phyloP scores from a whole-genome alignment of 2,329 filamentous ascomycete genomes.

The Fusarium austroafricanum region DNA sequence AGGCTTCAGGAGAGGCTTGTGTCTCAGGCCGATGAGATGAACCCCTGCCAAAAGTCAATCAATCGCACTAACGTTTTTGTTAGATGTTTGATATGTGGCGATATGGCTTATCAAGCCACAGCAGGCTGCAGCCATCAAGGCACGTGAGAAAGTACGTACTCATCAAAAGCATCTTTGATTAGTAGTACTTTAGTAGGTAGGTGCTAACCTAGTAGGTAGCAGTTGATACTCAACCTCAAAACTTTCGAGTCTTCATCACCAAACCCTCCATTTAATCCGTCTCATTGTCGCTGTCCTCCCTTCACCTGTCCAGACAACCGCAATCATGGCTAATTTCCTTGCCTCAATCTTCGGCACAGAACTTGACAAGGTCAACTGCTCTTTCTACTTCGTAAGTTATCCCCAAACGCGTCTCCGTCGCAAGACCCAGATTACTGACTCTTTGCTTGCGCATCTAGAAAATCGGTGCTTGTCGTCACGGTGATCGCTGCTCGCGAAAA shows the following conservation, averaged over 20 bases:
- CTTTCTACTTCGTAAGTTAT: constrained; percentile 78
- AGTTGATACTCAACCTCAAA: constrained; percentile 27
- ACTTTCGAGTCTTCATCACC: constrained; percentile 37
- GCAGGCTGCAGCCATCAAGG: not conserved
- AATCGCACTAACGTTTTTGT: constrained; percentile 8
- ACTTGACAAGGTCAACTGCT: constrained; percentile 99
- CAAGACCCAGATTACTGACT: constrained; percentile 25
- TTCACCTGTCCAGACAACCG: constrained; percentile 1
- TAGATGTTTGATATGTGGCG: constrained; percentile 10
- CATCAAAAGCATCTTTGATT: constrained; percentile 28
- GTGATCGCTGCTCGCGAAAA: constrained; percentile 97
- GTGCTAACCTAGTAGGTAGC: not conserved
- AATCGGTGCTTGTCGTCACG: constrained; percentile 98
- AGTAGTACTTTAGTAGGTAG: too few species aligned
- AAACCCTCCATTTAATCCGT: constrained; percentile 16
- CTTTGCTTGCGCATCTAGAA: constrained; percentile 71
- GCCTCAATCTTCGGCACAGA: constrained; percentile 99
- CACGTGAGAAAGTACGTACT: constrained; percentile 48
- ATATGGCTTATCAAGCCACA: constrained; percentile 26
- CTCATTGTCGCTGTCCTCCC: not conserved
- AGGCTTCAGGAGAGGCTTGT: constrained; percentile 30
- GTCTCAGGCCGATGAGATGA: constrained; percentile 12
- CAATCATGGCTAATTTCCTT: constrained; percentile 92
- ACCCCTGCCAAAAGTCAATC: constrained; percentile 8
- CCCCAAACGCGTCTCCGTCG: constrained; percentile 23